Percentiles rank a stretch among this genome's conserved stretches.
Conservation (phyloP, 2,329 filamentous ascomycete genomes). For the Amylocarpus encephaloides region DNA sequence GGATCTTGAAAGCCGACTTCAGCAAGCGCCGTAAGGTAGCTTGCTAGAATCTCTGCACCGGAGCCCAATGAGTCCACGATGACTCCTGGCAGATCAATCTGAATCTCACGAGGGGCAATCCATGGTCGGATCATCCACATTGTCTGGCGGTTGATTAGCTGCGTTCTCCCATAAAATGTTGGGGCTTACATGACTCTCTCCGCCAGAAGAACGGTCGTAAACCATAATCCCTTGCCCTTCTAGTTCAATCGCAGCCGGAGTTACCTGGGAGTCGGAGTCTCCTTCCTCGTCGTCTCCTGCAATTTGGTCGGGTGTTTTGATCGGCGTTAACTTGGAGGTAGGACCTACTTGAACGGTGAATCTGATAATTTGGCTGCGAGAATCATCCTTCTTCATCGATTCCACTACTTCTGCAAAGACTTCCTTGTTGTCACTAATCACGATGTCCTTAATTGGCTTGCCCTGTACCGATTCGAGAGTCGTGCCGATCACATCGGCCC, state of each 20-base stretch:
- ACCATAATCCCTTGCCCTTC: slow-evolving; percentile 99
- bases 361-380: slow-evolving; percentile 81
- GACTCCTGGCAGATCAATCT: slow-evolving; percentile 83
- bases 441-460: slow-evolving; percentile 70
- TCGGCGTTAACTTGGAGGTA: slow-evolving; percentile 55
- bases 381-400: slow-evolving; percentile 87
- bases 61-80: slow-evolving; percentile 92
- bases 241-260: slow-evolving; percentile 60
- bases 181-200: slow-evolving; percentile 77
- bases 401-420: slow-evolving; percentile 80
- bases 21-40: slow-evolving; percentile 83
- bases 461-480: slow-evolving; percentile 66
- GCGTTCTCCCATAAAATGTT: slow-evolving; percentile 2
- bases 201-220: slow-evolving; percentile 80
- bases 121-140: slow-evolving; percentile 99
- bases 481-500: slow-evolving; percentile 87
- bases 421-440: slow-evolving; percentile 69
- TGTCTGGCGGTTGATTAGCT: slow-evolving; percentile 51
- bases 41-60: slow-evolving; percentile 88
- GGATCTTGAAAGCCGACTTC: slow-evolving; percentile 75
- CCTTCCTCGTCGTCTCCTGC: slow-evolving; percentile 21
- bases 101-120: slow-evolving; percentile 81
- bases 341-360: slow-evolving; percentile 69
- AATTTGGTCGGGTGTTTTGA: slow-evolving; percentile 29
- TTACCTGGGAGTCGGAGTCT: slow-evolving; percentile 32